Evolutionary conservation across 306 rosid genomes (phyloP).

Genomic region (Dalbergia cultrata): DNA sequence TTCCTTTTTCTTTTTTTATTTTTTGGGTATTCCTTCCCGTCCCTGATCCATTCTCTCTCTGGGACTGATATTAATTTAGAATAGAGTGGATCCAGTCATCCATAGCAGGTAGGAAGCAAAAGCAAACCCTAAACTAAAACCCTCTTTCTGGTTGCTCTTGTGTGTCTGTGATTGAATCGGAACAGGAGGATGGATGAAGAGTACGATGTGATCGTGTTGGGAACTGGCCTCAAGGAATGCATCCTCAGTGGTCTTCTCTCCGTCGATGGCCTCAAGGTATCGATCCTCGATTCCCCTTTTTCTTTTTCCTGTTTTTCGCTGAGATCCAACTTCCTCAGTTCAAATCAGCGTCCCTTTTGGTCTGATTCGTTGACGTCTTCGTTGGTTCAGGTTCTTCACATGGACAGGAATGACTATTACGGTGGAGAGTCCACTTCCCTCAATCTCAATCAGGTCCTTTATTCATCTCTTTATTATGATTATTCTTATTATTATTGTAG

Average conservation of each 20-base stretch:
- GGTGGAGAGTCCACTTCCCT: constrained; percentile 97
- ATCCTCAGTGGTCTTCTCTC: constrained; percentile 99
- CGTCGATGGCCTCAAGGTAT: constrained; percentile 96
- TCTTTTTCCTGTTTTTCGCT: neutral
- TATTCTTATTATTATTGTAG: neutral
- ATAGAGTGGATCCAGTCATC: neutral
- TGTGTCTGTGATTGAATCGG: constrained; percentile 25
- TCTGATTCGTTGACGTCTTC: constrained; percentile 27
- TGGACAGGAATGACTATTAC: constrained; percentile 95
- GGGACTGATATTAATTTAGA: neutral
- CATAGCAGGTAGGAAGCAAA: neutral
- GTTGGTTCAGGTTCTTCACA: constrained; percentile 80
- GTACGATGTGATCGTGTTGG: constrained; percentile 86
- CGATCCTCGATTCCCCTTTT: neutral
- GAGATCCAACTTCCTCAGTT: constrained; percentile 21
- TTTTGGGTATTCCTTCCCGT: neutral
- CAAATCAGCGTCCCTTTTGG: neutral
- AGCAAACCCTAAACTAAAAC: constrained; percentile 49
- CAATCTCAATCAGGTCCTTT: constrained; percentile 82
- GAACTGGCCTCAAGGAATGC: constrained; percentile 98
- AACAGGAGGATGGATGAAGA: constrained; percentile 78
- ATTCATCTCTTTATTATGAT: constrained; percentile 21
- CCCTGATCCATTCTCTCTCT: neutral
- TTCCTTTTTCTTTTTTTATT: neutral
- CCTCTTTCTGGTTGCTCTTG: neutral